Percentiles rank a stretch among this genome's conserved stretches.
Evolutionary conservation across 2,329 filamentous ascomycete genomes (phyloP).

Genomic region (Aspergillus brunneoviolaceus): DNA sequence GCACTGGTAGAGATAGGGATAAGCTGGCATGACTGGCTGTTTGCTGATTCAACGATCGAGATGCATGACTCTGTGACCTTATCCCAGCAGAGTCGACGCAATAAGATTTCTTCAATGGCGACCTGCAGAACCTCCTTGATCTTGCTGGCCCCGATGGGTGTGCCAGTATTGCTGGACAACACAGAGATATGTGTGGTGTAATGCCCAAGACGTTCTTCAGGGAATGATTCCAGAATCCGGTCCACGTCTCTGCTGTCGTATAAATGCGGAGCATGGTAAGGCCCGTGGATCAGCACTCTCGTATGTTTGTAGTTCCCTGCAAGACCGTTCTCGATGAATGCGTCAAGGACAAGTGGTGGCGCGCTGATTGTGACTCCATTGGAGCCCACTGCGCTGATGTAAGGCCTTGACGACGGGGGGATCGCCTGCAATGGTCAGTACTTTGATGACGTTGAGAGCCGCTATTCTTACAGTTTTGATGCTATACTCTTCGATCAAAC

Average conservation of each 20-base stretch:
- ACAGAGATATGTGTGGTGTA: conserved; percentile 36
- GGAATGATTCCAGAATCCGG: conserved; percentile 47
- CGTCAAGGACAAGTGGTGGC: conserved; percentile 54
- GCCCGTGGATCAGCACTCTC: conserved; percentile 56
- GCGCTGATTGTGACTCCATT: conserved; percentile 62
- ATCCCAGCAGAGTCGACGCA: conserved; percentile 43
- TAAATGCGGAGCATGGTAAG: conserved; percentile 60
- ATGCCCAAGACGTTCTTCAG: conserved; percentile 27
- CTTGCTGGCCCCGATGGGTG: conserved; percentile 28
- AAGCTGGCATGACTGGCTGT: conserved; percentile 22
- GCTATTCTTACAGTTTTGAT: conserved; percentile 26
- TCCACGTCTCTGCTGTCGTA: conserved; percentile 53
- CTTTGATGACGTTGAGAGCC: neutral
- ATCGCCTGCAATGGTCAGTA: conserved; percentile 38
- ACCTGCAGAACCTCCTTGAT: conserved; percentile 33
- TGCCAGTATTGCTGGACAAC: conserved; percentile 40
- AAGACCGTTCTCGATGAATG: conserved; percentile 52
- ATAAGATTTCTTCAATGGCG: conserved; percentile 39
- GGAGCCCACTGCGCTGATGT: conserved; percentile 59
- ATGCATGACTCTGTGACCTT: conserved; percentile 38
- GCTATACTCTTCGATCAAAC: conserved; percentile 26
- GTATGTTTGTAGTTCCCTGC: conserved; percentile 53
- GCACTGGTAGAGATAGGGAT: conserved; percentile 34
- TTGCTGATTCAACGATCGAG: conserved; percentile 20
- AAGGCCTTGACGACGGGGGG: conserved; percentile 53